A percentile compares a stretch with the other conserved stretches of the same genome.
These are phyloP conservation scores for Madurella mycetomatis DNA, from an alignment of 2,329 filamentous ascomycete genomes.

Conservation along the genomic window DNA sequence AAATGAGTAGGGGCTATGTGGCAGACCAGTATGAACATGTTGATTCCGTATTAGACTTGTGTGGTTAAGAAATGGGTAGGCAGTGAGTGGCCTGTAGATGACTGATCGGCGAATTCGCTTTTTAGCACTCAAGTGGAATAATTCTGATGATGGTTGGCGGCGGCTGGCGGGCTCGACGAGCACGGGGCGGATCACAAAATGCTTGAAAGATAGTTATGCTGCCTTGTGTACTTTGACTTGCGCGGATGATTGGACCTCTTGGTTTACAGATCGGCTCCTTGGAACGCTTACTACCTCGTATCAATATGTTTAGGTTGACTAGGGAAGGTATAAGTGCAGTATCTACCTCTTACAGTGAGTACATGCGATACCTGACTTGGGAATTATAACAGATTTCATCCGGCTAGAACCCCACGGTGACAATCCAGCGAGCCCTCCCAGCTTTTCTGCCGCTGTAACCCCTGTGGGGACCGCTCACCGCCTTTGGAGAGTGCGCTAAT, in stretches of 20 bases:
- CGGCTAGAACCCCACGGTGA: not conserved
- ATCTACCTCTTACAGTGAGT: no score
- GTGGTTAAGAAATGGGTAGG: not conserved
- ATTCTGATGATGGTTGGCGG: no score
- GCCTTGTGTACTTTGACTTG: no score
- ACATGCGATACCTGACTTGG: no score
- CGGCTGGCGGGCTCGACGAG: no score
- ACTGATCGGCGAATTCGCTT: not conserved
- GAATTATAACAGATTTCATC: slow-evolving; percentile 6
- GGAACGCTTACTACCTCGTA: no score
- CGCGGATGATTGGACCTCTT: no score
- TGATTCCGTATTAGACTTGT: not conserved
- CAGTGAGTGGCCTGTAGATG: not conserved
- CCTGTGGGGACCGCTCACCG: slow-evolving; percentile 4
- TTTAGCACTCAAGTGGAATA: no score
- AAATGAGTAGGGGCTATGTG: not conserved
- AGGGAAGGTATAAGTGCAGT: no score
- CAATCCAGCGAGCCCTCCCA: not conserved
- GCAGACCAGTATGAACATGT: slow-evolving; percentile 51
- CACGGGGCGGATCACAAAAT: no score
- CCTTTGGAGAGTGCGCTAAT: not conserved
- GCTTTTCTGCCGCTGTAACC: slow-evolving; percentile 2
- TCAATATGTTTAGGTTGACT: not conserved
- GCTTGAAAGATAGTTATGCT: no score
- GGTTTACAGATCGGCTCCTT: no score